Evolutionary conservation across 306 rosid genomes (phyloP).

Genomic region (Prunus padus): DNA sequence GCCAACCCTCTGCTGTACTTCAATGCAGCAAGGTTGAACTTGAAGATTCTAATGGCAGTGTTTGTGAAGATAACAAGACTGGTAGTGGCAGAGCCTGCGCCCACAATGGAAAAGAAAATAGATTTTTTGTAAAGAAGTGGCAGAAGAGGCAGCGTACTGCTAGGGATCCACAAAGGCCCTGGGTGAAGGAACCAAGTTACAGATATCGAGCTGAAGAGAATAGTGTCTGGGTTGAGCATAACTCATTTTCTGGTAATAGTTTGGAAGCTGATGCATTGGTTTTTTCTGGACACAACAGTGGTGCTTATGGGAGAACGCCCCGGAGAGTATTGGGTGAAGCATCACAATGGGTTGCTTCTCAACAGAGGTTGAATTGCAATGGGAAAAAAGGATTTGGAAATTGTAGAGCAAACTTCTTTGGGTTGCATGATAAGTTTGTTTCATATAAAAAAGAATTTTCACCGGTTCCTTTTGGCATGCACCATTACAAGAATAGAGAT

Average conservation of each 20-base stretch:
- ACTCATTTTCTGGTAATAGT: not conserved
- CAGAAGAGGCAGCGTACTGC: conserved; percentile 7
- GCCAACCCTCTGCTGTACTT: not conserved
- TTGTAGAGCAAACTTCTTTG: too few relatives aligned
- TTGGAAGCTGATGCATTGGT: not conserved
- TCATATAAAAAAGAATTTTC: not conserved
- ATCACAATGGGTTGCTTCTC: conserved; percentile 10
- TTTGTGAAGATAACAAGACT: not conserved
- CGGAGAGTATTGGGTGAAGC: not conserved
- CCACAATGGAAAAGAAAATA: conserved; percentile 5
- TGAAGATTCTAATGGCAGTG: not conserved
- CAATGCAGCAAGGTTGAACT: not conserved
- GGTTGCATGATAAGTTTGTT: too few relatives aligned
- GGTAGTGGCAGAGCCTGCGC: not conserved
- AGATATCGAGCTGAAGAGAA: not conserved
- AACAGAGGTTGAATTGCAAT: conserved; percentile 6
- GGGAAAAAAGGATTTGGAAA: conserved; percentile 6
- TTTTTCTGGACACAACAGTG: conserved; percentile 7
- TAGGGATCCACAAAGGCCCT: not conserved
- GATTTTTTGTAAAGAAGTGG: not conserved
- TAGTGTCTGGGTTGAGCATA: not conserved
- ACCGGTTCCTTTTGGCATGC: not conserved
- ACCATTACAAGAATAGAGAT: not conserved
- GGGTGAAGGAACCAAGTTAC: conserved; percentile 8
- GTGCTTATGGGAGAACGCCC: not conserved